A percentile compares a stretch with the other conserved stretches of the same genome.
phyloP scores from a whole-genome alignment of 2,329 filamentous ascomycete species.

The Colletotrichum phormii region DNA sequence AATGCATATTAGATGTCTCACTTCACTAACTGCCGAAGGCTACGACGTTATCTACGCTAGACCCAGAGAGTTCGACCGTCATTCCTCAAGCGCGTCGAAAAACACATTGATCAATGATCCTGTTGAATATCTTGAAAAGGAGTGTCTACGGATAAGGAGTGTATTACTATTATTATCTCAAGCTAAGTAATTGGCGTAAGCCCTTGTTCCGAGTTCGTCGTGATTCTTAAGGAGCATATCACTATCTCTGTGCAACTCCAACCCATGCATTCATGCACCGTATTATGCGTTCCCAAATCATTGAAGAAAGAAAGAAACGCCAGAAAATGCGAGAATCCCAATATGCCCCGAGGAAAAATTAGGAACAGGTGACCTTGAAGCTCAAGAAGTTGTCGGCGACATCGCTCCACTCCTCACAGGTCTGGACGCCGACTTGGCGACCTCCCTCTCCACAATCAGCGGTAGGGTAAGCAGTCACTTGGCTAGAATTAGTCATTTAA shows the following conservation, averaged over 20 bases:
- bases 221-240: background rate
- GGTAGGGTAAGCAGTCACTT: conserved; percentile 13
- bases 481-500: background rate
- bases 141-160: background rate
- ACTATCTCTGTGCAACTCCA: background rate
- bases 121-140: background rate
- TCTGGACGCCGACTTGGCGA: background rate
- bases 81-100: too few relatives aligned
- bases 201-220: background rate
- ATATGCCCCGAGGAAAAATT: background rate
- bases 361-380: background rate
- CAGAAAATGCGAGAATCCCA: background rate
- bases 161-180: background rate
- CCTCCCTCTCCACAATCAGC: background rate
- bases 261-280: background rate
- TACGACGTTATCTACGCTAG: background rate
- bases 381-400: background rate
- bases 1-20: too few relatives aligned
- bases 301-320: background rate
- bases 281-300: background rate
- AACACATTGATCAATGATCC: too few relatives aligned
- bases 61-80: background rate
- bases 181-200: background rate
- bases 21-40: too few relatives aligned
- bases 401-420: background rate